Conservation (phyloP, 2,329 filamentous ascomycete genomes). For the Nemania sp. region DNA sequence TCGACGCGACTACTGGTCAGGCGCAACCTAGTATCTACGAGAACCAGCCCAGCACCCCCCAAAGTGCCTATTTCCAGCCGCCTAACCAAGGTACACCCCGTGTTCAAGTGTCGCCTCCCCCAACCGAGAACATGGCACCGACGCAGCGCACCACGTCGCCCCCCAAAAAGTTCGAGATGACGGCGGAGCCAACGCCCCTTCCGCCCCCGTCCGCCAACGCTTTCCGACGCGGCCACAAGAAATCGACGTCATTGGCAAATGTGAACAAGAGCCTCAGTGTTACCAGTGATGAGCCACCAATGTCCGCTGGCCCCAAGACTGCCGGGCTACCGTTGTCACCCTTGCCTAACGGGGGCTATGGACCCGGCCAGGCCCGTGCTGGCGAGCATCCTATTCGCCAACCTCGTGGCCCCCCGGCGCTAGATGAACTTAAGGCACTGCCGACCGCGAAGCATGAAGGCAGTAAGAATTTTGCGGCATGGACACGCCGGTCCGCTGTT, state of each 20-base stretch:
- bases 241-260: conserved; percentile 74
- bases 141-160: conserved; percentile 66
- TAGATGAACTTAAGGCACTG: conserved; percentile 88
- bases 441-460: conserved; percentile 93
- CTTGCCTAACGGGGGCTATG: conserved; percentile 76
- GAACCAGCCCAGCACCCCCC: conserved; percentile 46
- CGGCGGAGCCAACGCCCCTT: conserved; percentile 69
- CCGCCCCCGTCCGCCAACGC: conserved; percentile 88
- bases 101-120: conserved; percentile 81
- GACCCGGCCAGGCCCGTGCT: conserved; percentile 87
- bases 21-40: conserved; percentile 46
- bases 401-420: conserved; percentile 84
- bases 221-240: conserved; percentile 93
- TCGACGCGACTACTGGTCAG: conserved; percentile 65
- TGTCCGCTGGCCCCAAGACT: conserved; percentile 73
- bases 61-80: conserved; percentile 44
- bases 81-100: conserved; percentile 62
- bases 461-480: conserved; percentile 95
- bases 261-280: conserved; percentile 55
- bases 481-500: conserved; percentile 88
- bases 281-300: conserved; percentile 50
- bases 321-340: conserved; percentile 80
- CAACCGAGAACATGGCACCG: conserved; percentile 58
- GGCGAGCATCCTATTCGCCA: conserved; percentile 94
- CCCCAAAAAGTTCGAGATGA: conserved; percentile 69